Evolutionary conservation across 306 rosid genomes (phyloP).

Genomic region (Quercus wislizeni): DNA sequence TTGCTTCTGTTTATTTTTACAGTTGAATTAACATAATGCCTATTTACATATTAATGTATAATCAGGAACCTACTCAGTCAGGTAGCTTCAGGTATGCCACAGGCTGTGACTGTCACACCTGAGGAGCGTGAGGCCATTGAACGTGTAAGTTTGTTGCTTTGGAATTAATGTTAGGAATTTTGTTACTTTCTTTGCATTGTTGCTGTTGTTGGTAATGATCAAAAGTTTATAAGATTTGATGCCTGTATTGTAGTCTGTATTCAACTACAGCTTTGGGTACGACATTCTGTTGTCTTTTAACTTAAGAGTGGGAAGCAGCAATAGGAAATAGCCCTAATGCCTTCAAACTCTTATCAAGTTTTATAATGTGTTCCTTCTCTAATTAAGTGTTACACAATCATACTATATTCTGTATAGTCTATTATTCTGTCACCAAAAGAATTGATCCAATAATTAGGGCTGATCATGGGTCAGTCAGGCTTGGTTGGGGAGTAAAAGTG

Average conservation of each 20-base stretch:
- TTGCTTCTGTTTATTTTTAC: not conserved
- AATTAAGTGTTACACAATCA: not conserved
- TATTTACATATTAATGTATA: constrained; percentile 18
- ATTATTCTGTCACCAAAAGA: not conserved
- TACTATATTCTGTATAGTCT: not conserved
- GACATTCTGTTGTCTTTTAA: not conserved
- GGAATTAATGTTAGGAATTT: no score
- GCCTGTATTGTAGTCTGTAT: no score
- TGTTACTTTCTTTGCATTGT: no score
- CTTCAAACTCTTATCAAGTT: not conserved
- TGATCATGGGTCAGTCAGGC: no score
- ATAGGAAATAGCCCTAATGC: not conserved
- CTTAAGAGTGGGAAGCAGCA: not conserved
- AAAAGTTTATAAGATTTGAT: no score
- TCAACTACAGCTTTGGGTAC: no score
- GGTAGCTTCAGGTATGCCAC: constrained; percentile 60
- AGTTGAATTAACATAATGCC: constrained; percentile 13
- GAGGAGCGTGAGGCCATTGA: constrained; percentile 92
- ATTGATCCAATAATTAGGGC: not conserved
- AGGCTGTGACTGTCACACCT: constrained; percentile 72
- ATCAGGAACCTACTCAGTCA: constrained; percentile 66
- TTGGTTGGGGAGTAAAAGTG: no score
- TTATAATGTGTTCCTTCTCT: not conserved
- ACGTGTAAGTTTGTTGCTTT: constrained; percentile 60
- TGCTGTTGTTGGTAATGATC: no score